phyloP scores from a whole-genome alignment of 371 early-diverging fungal genomes.

The Thermomucor indicae-seudaticae region DNA sequence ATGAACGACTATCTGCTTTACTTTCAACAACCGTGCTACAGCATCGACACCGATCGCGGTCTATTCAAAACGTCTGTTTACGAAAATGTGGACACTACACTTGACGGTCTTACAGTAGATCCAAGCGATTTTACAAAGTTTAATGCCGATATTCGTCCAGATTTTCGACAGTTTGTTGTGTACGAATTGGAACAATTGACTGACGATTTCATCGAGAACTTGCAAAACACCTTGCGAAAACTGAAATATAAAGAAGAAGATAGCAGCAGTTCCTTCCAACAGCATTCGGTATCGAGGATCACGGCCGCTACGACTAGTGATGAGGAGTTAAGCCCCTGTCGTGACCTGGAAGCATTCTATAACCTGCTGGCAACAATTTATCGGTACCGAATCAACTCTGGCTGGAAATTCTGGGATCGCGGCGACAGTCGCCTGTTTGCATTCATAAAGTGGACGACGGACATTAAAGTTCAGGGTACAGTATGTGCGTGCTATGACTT shows the following conservation, averaged over 20 bases:
- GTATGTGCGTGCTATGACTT: constrained; percentile 33
- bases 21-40: constrained; percentile 40
- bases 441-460: constrained; percentile 74
- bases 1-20: constrained; percentile 64
- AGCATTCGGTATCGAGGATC: constrained; percentile 8
- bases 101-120: constrained; percentile 16
- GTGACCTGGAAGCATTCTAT: constrained; percentile 65
- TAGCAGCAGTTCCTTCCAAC: constrained; percentile 17
- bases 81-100: constrained; percentile 6
- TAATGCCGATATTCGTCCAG: constrained; percentile 31
- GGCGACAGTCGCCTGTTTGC: constrained; percentile 54
- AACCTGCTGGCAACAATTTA: constrained; percentile 67
- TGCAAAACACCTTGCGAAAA: constrained; percentile 53
- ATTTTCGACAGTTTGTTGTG: constrained; percentile 51
- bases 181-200: constrained; percentile 47
- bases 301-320: constrained; percentile 13
- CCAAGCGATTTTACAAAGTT: constrained; percentile 30
- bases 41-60: constrained; percentile 25
- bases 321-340: constrained; percentile 24
- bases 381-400: constrained; percentile 68
- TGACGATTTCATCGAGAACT: constrained; percentile 43
- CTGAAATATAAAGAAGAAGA: constrained; percentile 77
- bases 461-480: constrained; percentile 28
- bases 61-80: constrained; percentile 9
- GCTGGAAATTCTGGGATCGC: constrained; percentile 72